These are phyloP conservation scores for Colletotrichum camelliae DNA, from an alignment of 2,329 filamentous ascomycete species.

Conservation along the genomic window DNA sequence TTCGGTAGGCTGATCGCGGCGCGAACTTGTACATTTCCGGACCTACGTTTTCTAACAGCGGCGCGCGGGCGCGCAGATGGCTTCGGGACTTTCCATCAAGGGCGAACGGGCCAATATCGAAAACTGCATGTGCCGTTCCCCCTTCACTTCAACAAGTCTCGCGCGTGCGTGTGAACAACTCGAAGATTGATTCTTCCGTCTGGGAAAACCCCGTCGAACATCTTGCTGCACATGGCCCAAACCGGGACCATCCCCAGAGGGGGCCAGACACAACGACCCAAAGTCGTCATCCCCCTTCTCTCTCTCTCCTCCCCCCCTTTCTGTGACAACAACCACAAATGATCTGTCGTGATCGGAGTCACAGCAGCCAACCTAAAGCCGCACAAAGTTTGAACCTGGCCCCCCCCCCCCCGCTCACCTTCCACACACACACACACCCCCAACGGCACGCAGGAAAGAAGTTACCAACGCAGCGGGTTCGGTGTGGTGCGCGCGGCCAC, in stretches of 20 bases:
- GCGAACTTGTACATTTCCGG: not conserved
- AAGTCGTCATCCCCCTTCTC: not conserved
- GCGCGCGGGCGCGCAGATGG: not conserved
- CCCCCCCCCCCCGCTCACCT: not conserved
- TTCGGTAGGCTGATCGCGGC: not conserved
- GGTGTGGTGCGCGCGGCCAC: not conserved
- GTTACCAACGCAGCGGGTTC: not conserved
- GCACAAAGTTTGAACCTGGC: not conserved
- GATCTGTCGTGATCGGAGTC: conserved; percentile 15
- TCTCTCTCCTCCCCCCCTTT: not conserved
- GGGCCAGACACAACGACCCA: not conserved
- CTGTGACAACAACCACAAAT: not conserved
- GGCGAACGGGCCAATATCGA: not conserved
- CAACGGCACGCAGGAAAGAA: not conserved
- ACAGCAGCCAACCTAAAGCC: conserved; percentile 10
- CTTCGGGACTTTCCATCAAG: not conserved
- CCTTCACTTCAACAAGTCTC: not conserved
- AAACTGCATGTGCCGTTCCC: not conserved
- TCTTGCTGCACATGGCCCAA: not conserved
- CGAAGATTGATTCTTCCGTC: not conserved
- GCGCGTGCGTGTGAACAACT: not conserved
- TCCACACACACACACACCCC: not conserved
- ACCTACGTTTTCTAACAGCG: not conserved
- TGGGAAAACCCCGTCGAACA: not conserved
- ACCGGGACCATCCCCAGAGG: not conserved